Evolutionary conservation across 1,284 basidiomycete genomes (phyloP).

Genomic region (Earliella scabrosa): DNA sequence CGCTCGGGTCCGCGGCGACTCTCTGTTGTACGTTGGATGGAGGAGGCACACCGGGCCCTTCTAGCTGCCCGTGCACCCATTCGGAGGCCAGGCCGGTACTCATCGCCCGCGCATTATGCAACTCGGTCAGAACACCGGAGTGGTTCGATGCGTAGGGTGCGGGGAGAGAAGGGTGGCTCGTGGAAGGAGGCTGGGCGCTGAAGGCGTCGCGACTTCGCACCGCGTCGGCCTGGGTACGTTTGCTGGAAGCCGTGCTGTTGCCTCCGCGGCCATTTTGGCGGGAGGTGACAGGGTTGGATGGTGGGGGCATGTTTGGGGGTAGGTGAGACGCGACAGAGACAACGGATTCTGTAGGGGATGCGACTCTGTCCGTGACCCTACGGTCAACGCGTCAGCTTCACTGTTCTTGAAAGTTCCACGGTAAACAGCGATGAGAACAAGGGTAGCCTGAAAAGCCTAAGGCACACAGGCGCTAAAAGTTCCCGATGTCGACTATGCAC

Average conservation of each 20-base stretch:
- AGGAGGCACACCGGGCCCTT: slow-evolving; percentile 77
- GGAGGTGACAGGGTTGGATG: slow-evolving; percentile 11
- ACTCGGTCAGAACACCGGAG: slow-evolving; percentile 17
- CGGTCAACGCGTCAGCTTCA: too few relatives aligned
- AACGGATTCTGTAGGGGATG: slow-evolving; percentile 74
- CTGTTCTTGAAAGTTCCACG: too few relatives aligned
- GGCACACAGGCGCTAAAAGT: too few relatives aligned
- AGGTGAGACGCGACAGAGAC: slow-evolving; percentile 68
- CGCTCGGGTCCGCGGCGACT: slow-evolving; percentile 27
- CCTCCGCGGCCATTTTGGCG: slow-evolving; percentile 30
- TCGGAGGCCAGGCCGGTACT: slow-evolving; percentile 30
- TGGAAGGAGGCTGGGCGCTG: slow-evolving; percentile 42
- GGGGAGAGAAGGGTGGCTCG: slow-evolving; percentile 47
- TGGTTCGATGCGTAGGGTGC: slow-evolving; percentile 36
- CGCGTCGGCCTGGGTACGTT: slow-evolving; percentile 27
- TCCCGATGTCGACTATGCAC: too few relatives aligned
- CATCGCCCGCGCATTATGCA: slow-evolving; percentile 16
- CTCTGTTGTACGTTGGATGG: slow-evolving; percentile 42
- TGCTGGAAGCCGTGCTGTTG: slow-evolving; percentile 28
- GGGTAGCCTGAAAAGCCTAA: too few relatives aligned
- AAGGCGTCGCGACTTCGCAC: slow-evolving; percentile 37
- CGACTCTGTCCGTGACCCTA: slow-evolving; percentile 57
- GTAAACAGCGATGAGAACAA: too few relatives aligned
- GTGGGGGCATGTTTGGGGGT: slow-evolving; percentile 21
- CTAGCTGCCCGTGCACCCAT: slow-evolving; percentile 61